A percentile compares a stretch with the other conserved stretches of the same genome.
These are phyloP conservation scores for Sphagnum contortum DNA, from an alignment of 225 moss, liverwort and hornwort species.

Conservation along the genomic window DNA sequence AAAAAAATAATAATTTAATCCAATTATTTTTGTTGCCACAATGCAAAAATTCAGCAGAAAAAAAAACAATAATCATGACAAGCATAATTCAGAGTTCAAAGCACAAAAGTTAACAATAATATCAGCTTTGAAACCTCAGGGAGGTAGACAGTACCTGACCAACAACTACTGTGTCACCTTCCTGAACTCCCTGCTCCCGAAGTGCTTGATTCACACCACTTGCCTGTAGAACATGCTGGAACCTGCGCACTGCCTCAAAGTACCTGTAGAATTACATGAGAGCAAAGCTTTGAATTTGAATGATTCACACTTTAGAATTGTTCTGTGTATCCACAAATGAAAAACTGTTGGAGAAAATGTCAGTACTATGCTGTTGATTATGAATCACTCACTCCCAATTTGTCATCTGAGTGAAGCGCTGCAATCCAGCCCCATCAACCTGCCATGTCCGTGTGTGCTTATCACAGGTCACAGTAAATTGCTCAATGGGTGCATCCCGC, in stretches of 20 bases:
- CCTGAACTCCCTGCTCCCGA: slow-evolving; percentile 71
- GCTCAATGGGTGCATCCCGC: slow-evolving; percentile 74
- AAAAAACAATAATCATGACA: not conserved
- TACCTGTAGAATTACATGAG: slow-evolving; percentile 37
- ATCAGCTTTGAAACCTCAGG: no score
- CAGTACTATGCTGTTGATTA: no score
- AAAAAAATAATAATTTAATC: not conserved
- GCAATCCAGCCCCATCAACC: slow-evolving; percentile 79
- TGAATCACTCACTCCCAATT: slow-evolving; percentile 81
- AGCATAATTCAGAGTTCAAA: no score
- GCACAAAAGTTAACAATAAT: no score
- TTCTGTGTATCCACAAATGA: not conserved
- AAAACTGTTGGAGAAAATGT: not conserved
- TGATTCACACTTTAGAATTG: not conserved
- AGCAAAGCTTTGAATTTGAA: no score
- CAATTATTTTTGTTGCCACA: not conserved
- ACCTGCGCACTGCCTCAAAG: slow-evolving; percentile 89
- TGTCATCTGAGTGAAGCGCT: slow-evolving; percentile 98
- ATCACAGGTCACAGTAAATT: slow-evolving; percentile 56
- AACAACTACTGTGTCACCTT: slow-evolving; percentile 90
- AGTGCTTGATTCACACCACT: slow-evolving; percentile 81
- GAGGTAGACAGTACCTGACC: slow-evolving; percentile 45
- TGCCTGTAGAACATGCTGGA: slow-evolving; percentile 87
- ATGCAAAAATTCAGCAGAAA: not conserved
- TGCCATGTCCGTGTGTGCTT: slow-evolving; percentile 95